phyloP scores from a whole-genome alignment of 176 grass and related monocot genomes.

The Carex parvula region DNA sequence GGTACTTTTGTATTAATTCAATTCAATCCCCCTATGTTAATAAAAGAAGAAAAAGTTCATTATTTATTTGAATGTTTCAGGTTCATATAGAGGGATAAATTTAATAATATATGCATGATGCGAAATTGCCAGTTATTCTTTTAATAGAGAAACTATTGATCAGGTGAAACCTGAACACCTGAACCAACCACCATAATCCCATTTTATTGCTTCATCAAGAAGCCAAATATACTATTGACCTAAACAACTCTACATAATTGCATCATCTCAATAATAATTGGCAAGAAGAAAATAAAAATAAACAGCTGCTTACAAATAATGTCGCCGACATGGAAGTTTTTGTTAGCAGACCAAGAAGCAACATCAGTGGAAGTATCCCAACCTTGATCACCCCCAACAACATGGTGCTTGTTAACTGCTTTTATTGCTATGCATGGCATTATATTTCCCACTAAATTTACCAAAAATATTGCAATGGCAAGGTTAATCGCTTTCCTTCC shows the following conservation, averaged over 20 bases:
- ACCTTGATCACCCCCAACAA: constrained; percentile 46
- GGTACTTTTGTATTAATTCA: not conserved
- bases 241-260: not conserved
- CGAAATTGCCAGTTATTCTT: not conserved
- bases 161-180: not conserved
- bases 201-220: not conserved
- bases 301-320: constrained; percentile 29
- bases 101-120: not conserved
- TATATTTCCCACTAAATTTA: not conserved
- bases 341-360: constrained; percentile 29
- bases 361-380: constrained; percentile 35
- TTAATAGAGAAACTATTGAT: not conserved
- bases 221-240: not conserved
- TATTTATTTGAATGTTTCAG: not conserved
- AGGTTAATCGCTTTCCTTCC: constrained; percentile 8
- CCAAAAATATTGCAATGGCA: constrained; percentile 2
- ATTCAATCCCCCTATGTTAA: not conserved
- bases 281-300: not conserved
- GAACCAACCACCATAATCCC: not conserved
- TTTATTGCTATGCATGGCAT: not conserved
- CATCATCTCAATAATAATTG: not conserved
- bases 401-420: constrained; percentile 27
- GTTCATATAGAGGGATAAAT: not conserved
- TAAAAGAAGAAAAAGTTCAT: not conserved
- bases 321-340: constrained; percentile 30